Percentiles rank a stretch among this genome's conserved stretches.
phyloP scores from a whole-genome alignment of 805 yeast species.

The Priceomyces fermenticarens region DNA sequence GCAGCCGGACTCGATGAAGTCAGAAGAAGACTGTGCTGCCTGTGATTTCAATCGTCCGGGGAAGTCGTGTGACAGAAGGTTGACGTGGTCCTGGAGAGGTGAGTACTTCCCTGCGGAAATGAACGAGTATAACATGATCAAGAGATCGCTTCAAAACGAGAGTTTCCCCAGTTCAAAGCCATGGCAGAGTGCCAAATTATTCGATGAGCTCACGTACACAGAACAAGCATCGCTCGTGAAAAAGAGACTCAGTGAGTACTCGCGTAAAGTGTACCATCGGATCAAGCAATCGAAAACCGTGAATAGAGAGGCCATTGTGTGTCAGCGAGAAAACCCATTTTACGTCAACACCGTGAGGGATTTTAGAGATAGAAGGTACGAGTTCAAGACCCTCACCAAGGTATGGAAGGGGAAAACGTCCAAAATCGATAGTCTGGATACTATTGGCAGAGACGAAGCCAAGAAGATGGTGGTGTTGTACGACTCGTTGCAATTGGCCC shows the following conservation, averaged over 20 bases:
- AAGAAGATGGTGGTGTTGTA: conserved; percentile 89
- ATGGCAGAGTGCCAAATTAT: conserved; percentile 56
- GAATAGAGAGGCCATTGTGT: conserved; percentile 88
- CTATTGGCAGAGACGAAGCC: conserved; percentile 78
- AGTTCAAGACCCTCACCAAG: conserved; percentile 89
- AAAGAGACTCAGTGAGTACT: conserved; percentile 77
- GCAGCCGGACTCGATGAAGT: conserved; percentile 97
- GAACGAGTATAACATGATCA: conserved; percentile 89
- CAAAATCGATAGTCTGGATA: conserved; percentile 49
- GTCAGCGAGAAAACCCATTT: conserved; percentile 97
- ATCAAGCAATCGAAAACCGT: conserved; percentile 79
- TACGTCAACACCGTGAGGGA: conserved; percentile 92
- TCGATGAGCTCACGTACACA: conserved; percentile 70
- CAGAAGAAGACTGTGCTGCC: conserved; percentile 93
- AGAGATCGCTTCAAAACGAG: conserved; percentile 77
- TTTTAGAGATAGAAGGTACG: conserved; percentile 94
- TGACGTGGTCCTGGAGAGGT: conserved; percentile 99
- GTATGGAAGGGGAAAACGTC: conserved; percentile 85
- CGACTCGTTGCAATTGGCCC: conserved; percentile 94
- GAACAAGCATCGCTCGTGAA: conserved; percentile 78
- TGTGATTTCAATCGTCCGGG: conserved; percentile 98
- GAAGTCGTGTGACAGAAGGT: conserved; percentile 83
- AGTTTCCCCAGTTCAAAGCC: conserved; percentile 62
- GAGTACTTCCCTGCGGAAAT: conserved; percentile 88
- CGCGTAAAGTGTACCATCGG: conserved; percentile 80